Base-by-base conservation (phyloP, 73 alveolate genomes). In the Blepharisma stoltei region DNA sequence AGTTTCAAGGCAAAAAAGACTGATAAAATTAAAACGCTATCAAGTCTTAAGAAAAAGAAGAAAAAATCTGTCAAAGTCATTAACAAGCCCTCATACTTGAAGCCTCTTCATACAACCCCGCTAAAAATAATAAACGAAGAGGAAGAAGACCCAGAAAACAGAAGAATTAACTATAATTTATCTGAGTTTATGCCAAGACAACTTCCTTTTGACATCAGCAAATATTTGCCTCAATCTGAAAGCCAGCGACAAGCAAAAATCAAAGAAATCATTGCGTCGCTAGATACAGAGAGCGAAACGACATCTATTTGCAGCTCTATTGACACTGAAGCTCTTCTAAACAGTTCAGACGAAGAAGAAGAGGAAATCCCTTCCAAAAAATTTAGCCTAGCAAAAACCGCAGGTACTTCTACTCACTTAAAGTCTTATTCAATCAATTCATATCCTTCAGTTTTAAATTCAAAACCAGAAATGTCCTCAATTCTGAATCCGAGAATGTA, bases 71-170 rank as follows among this genome's bases (percentile, higher is more conserved):
- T 32, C 41, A 32, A 32, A 32, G 41, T 8, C 2, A 25, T 60
- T 11, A 60, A 60, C 48, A 14, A n/a, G 14, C 73, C 73, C 14
- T 14, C 45, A 14, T 38, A 60, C 47, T 14, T 60, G 73, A 60
- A 60, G 46, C 73, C 73, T 60, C 73, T 60, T 60, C 73, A 60
- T 60, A 14, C 73, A 25, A 60, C 73, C 0, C 73, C 73, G 18
- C 23, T 60, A 38, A 60, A 60, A 25, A 60, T 60, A 1, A 60
- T 60, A 14, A n/a, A 60, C 14, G 73, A 60, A 60, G 73, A 60
- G 23, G 73, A 60, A n/a, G 73, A 60, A 60, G n/a, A 14, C 23
- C 46, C 73, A 1, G 73, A 60, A 9, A 14, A n/a, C 18, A 60
- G 23, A 60, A 32, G 41, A 32, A 32, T 32, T 32, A 32, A 32